Evolutionary conservation across 306 rosid genomes (phyloP).

Genomic region (Trifolium dubium): DNA sequence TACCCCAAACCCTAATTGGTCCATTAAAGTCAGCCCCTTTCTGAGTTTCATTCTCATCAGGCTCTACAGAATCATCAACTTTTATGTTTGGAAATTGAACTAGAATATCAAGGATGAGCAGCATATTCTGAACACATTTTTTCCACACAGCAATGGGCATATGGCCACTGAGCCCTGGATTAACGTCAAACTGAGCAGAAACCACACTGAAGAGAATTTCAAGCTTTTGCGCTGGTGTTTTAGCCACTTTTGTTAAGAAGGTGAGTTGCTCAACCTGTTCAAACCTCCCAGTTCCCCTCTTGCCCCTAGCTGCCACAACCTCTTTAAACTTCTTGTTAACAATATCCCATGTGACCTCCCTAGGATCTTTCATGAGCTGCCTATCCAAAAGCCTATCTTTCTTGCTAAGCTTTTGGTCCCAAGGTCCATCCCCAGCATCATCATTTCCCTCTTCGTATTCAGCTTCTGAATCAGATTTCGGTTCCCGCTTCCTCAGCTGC

Average conservation of each 20-base stretch:
- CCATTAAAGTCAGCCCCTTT: constrained; percentile 80
- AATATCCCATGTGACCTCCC: constrained; percentile 91
- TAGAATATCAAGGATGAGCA: constrained; percentile 80
- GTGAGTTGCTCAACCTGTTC: constrained; percentile 97
- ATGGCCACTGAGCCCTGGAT: constrained; percentile 90
- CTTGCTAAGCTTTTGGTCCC: constrained; percentile 79
- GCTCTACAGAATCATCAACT: constrained; percentile 85
- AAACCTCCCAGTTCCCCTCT: constrained; percentile 94
- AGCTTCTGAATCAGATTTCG: constrained; percentile 59
- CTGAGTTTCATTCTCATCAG: constrained; percentile 89
- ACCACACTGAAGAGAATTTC: constrained; percentile 89
- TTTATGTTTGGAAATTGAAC: constrained; percentile 74
- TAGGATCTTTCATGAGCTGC: constrained; percentile 86
- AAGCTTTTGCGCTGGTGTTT: constrained; percentile 98
- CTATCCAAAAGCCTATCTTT: constrained; percentile 79
- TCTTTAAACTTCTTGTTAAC: constrained; percentile 93
- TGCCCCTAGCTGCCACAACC: constrained; percentile 94
- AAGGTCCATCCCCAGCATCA: constrained; percentile 52
- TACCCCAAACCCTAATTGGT: constrained; percentile 87
- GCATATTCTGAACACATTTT: constrained; percentile 88
- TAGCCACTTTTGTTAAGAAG: constrained; percentile 91
- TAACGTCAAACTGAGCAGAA: constrained; percentile 96
- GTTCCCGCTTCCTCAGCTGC: constrained; percentile 55
- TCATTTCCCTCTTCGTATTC: constrained; percentile 45
- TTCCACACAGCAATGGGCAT: constrained; percentile 98